phyloP scores from a whole-genome alignment of 108 stramenopile genomes.

The Cyclotella baltica region DNA sequence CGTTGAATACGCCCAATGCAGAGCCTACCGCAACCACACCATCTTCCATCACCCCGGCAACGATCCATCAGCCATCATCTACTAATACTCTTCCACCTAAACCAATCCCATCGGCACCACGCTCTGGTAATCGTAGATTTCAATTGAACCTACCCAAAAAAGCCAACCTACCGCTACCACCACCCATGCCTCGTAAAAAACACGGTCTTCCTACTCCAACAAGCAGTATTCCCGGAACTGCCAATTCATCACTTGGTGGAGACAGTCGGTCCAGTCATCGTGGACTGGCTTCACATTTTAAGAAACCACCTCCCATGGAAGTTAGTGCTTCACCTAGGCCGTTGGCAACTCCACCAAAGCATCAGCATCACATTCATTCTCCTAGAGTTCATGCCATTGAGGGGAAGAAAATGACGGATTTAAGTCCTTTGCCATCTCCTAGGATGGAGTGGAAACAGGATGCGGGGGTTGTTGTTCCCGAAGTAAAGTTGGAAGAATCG shows the following conservation, averaged over 20 bases:
- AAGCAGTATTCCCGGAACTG: not conserved
- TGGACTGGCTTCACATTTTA: constrained; percentile 14
- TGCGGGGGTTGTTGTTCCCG: not conserved
- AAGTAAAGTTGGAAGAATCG: not conserved
- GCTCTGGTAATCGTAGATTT: constrained; percentile 14
- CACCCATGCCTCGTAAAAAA: constrained; percentile 20
- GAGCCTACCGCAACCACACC: not conserved
- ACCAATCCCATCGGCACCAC: not conserved
- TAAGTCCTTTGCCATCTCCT: constrained; percentile 26
- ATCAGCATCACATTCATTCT: not conserved
- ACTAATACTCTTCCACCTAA: not conserved
- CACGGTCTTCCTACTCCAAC: not conserved
- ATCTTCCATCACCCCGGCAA: not conserved
- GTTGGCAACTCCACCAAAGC: not conserved
- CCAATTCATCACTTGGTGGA: constrained; percentile 4
- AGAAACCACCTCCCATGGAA: constrained; percentile 30
- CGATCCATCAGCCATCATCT: not conserved
- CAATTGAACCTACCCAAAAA: constrained; percentile 17
- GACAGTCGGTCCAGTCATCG: constrained; percentile 12
- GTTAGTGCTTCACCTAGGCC: not conserved
- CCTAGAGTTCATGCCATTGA: not conserved
- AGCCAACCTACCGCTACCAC: constrained; percentile 13
- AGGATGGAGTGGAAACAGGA: not conserved
- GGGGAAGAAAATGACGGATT: constrained; percentile 3
- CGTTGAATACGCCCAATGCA: too few species aligned